phyloP scores from a whole-genome alignment of 306 rosid species.

The Malus fusca region DNA sequence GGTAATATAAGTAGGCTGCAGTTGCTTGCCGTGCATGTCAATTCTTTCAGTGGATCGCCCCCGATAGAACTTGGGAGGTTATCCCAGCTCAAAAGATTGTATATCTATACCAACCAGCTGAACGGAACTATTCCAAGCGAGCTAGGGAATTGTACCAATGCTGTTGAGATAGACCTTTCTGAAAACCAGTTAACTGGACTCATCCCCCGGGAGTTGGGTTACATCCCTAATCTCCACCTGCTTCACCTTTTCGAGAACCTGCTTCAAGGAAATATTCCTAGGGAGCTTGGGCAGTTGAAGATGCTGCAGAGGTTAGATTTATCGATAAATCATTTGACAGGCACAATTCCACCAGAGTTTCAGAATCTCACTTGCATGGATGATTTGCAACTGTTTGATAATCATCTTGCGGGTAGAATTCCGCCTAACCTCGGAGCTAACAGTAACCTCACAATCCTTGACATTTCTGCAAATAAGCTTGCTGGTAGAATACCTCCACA shows the following conservation, averaged over 20 bases:
- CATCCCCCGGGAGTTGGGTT: constrained; percentile 56
- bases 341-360: constrained; percentile 54
- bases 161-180: constrained; percentile 62
- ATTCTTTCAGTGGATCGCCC: constrained; percentile 37
- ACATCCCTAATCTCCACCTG: constrained; percentile 44
- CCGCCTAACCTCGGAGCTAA: constrained; percentile 59
- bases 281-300: constrained; percentile 47
- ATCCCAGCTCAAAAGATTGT: constrained; percentile 38
- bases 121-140: constrained; percentile 62
- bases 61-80: constrained; percentile 58
- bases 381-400: constrained; percentile 71
- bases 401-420: constrained; percentile 58
- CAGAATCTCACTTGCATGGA: constrained; percentile 49
- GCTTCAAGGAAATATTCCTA: constrained; percentile 54
- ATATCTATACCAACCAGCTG: constrained; percentile 61
- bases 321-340: constrained; percentile 58
- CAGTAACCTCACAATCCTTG: constrained; percentile 49
- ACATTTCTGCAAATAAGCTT: constrained; percentile 57
- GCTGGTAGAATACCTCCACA: constrained; percentile 52
- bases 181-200: constrained; percentile 52
- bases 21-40: constrained; percentile 58
- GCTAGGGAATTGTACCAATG: constrained; percentile 60
- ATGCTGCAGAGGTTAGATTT: constrained; percentile 44
- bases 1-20: constrained; percentile 53
- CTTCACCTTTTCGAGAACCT: constrained; percentile 69